A percentile compares a stretch with the other conserved stretches of the same genome.
Evolutionary conservation across 805 yeast genomes (phyloP).

Genomic region (Saturnispora galanensis): DNA sequence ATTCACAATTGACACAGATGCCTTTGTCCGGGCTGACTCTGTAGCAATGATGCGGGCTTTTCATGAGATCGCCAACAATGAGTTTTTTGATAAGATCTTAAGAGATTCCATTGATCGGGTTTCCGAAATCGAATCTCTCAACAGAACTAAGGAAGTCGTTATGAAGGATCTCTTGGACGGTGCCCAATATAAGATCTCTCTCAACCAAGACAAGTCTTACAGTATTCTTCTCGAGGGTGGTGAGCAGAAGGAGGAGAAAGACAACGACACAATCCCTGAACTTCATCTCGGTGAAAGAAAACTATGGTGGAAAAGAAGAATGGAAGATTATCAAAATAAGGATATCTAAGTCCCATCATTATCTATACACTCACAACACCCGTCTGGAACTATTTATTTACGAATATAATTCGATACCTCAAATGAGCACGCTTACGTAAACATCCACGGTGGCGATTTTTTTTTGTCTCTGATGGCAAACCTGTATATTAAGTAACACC

Average conservation of each 20-base stretch:
- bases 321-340: constrained; percentile 22
- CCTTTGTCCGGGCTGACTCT: constrained; percentile 69
- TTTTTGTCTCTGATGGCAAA: background rate
- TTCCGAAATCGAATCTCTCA: constrained; percentile 64
- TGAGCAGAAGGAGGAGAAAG: constrained; percentile 13
- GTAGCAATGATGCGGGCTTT: constrained; percentile 89
- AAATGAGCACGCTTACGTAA: background rate
- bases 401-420: background rate
- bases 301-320: constrained; percentile 41
- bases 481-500: no score
- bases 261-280: constrained; percentile 21
- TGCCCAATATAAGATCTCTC: constrained; percentile 30
- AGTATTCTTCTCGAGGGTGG: constrained; percentile 1
- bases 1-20: constrained; percentile 67
- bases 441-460: background rate
- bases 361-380: background rate
- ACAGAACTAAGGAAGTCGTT: constrained; percentile 67
- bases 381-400: background rate
- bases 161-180: constrained; percentile 58
- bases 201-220: constrained; percentile 1
- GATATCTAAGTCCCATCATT: background rate
- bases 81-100: constrained; percentile 59
- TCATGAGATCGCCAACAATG: constrained; percentile 62
- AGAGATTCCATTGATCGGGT: constrained; percentile 60
- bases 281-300: constrained; percentile 25